Conservation (phyloP, 2,329 filamentous ascomycete genomes). For the Colletotrichum magnum region DNA sequence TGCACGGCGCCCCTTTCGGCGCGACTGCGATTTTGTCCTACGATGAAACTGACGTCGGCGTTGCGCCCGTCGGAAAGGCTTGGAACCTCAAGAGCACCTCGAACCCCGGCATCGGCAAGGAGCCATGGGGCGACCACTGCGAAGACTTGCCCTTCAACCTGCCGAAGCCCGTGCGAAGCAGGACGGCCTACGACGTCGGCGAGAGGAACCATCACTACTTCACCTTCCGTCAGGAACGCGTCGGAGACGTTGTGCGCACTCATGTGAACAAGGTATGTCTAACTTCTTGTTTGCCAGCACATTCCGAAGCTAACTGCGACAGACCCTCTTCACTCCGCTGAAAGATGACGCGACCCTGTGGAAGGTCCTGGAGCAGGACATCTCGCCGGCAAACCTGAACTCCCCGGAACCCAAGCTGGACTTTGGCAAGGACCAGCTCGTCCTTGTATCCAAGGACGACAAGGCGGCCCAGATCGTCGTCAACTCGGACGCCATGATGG, state of each 20-base stretch:
- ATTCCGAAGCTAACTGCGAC: neutral
- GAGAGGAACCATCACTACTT: constrained; percentile 39
- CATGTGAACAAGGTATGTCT: constrained; percentile 28
- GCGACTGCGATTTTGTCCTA: constrained; percentile 41
- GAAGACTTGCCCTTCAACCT: constrained; percentile 43
- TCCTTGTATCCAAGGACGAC: constrained; percentile 40
- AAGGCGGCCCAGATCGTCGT: constrained; percentile 45
- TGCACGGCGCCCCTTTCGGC: constrained; percentile 35
- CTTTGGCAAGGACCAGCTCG: constrained; percentile 37
- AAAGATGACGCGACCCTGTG: constrained; percentile 38
- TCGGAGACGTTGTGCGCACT: constrained; percentile 31
- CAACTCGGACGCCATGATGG: constrained; percentile 44
- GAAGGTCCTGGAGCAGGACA: constrained; percentile 30
- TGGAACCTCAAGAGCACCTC: constrained; percentile 37
- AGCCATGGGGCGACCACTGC: constrained; percentile 33
- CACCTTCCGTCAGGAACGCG: constrained; percentile 31
- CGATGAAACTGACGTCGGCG: constrained; percentile 38
- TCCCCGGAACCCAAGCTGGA: constrained; percentile 26
- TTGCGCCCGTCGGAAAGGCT: constrained; percentile 34
- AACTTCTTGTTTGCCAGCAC: neutral
- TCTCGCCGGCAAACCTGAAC: constrained; percentile 32
- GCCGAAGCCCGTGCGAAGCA: constrained; percentile 40
- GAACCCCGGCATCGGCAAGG: constrained; percentile 22
- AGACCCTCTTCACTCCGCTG: constrained; percentile 41
- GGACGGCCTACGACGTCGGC: constrained; percentile 42